Base-by-base conservation (phyloP, 441 rosid species). In the Gossypium davidsonii region DNA sequence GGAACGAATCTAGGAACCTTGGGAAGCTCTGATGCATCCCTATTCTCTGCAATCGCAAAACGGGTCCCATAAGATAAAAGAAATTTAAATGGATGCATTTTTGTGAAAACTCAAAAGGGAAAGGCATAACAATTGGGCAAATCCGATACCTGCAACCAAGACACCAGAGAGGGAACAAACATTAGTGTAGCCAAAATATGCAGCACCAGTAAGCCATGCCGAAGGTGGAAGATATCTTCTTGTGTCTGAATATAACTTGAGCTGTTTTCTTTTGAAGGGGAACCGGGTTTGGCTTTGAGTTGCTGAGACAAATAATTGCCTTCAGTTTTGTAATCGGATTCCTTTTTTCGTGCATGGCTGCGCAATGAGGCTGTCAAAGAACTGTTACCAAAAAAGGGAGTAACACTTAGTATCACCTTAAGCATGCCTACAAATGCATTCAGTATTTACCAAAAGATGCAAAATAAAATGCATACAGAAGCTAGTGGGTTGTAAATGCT, bases 81-180 rank as follows among this genome's bases (percentile, higher is more conserved):
- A 53, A 10, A 18, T 12, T 9, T 55, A 69, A 18, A 55, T 4
- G 34, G 31, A 55, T 31, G 12, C 63, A 55, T 18, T n/a, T 52
- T 42, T 26, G 28, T 17, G 42, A 51, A 67, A 28, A 31, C 39
- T 71, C 20, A n/a, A 18, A 37, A 42, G 39, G 21, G 37, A 20
- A 20, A 70, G 51, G 49, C 10, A 53, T 11, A 34, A 1, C 48
- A 14, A 51, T 15, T 15, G 26, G 21, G 39, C 9, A 58, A 56
- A 58, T 63, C 10, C 8, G 25, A 48, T 88, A 95, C 99, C 98
- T 95, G 97, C 78, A 89, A 81, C 97, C 96, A 93, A 62, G 99
- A 97, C 10, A 81, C 83, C 37, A 95, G 86, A 46, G 99, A 91
- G 59, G 99, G 99, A 56, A 81, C 91, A 69, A 95, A 88, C 99